Evolutionary conservation across 495 filamentous ascomycete species (phyloP).

Genomic region (Alectoria sarmentosa): DNA sequence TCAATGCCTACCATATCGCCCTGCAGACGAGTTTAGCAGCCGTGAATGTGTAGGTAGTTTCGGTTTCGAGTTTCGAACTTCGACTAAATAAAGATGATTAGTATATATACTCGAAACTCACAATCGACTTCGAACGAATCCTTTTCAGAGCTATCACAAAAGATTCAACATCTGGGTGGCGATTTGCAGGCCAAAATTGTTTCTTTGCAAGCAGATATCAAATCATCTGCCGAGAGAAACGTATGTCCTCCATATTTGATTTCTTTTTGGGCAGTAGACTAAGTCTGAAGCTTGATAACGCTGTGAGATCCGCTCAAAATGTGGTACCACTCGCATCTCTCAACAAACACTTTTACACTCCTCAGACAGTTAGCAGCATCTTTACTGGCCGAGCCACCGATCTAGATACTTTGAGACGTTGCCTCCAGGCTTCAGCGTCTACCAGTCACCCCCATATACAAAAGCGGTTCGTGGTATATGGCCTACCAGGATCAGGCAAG

Average conservation of each 20-base stretch:
- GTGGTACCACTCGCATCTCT: slow-evolving; percentile 2
- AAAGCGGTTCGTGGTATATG: slow-evolving; percentile 32
- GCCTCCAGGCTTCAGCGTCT: neutral
- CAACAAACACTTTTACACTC: slow-evolving; percentile 16
- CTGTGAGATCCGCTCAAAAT: slow-evolving; percentile 11
- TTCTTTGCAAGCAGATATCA: slow-evolving; percentile 1
- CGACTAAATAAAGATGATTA: neutral
- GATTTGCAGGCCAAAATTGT: slow-evolving; percentile 1
- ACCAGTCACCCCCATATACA: slow-evolving; percentile 11
- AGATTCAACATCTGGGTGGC: neutral
- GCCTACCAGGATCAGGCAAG: slow-evolving; percentile 35
- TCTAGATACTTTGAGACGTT: slow-evolving; percentile 16
- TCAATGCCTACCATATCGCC: slow-evolving; percentile 1
- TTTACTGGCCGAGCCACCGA: slow-evolving; percentile 20
- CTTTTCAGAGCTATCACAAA: slow-evolving; percentile 3
- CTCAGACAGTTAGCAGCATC: slow-evolving; percentile 21
- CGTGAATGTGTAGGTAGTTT: neutral
- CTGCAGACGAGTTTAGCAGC: slow-evolving; percentile 12
- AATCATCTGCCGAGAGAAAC: neutral
- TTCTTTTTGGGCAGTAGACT: neutral
- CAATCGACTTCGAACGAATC: slow-evolving; percentile 5
- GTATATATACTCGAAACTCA: slow-evolving; percentile 7
- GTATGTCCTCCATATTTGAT: neutral
- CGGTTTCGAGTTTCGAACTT: neutral
- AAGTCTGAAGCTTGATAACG: slow-evolving; percentile 3